A percentile compares a stretch with the other conserved stretches of the same genome.
Conservation (phyloP, 2,329 filamentous ascomycete genomes). For the Atkinsonella hypoxylon region DNA sequence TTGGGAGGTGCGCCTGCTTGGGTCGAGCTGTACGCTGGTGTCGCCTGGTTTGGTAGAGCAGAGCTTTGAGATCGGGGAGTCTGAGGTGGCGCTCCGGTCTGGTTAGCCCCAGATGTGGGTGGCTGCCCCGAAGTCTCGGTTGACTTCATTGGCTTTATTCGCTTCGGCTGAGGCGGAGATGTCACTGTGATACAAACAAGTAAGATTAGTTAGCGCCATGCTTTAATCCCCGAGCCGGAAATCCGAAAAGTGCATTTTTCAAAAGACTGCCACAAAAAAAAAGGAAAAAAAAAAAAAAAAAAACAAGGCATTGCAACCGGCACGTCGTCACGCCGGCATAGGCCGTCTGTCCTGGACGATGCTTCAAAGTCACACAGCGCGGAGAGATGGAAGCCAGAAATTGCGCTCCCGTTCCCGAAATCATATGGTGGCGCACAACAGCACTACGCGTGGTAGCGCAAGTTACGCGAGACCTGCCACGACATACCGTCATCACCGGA, state of each 20-base stretch:
- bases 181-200: constrained; percentile 25
- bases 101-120: constrained; percentile 30
- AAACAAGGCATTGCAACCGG: neutral
- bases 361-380: constrained; percentile 2
- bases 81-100: constrained; percentile 36
- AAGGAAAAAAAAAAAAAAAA: neutral
- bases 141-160: constrained; percentile 51
- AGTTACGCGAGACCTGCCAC: constrained; percentile 19
- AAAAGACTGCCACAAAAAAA: neutral
- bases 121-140: constrained; percentile 46
- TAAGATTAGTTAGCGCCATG: neutral
- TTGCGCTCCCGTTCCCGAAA: neutral
- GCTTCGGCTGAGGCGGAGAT: constrained; percentile 38
- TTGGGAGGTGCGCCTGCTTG: constrained; percentile 53
- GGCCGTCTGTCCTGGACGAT: neutral
- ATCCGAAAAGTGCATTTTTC: neutral
- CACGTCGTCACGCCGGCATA: constrained; percentile 1
- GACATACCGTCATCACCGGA: constrained; percentile 65
- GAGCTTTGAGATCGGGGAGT: constrained; percentile 41
- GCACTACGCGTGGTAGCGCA: constrained; percentile 7
- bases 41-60: constrained; percentile 30
- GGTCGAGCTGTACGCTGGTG: constrained; percentile 26
- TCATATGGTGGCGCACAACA: constrained; percentile 6
- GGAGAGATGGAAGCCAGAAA: neutral
- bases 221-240: neutral